Percentiles rank a stretch among this genome's conserved stretches.
Conservation (phyloP, 306 rosid species). For the Fragaria iinumae region DNA sequence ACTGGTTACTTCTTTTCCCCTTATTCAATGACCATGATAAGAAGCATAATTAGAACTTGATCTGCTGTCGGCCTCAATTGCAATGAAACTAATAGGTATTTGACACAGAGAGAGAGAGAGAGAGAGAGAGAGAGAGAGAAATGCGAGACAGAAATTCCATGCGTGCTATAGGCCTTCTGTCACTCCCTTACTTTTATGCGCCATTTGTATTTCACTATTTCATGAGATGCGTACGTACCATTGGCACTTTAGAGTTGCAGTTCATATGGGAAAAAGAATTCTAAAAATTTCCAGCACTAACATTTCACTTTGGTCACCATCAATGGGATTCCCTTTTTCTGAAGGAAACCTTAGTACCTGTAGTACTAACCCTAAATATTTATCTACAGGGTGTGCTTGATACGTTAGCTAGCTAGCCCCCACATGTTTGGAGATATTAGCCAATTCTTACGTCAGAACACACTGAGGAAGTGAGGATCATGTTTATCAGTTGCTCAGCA, state of each 20-base stretch:
- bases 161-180: not conserved
- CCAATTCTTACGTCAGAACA: not conserved
- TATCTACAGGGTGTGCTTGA: not conserved
- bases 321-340: not conserved
- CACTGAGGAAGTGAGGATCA: not conserved
- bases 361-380: not conserved
- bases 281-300: not conserved
- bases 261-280: not conserved
- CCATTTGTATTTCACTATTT: not conserved
- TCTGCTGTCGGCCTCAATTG: not conserved
- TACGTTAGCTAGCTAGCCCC: not conserved
- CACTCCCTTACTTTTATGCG: not conserved
- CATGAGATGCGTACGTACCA: not conserved
- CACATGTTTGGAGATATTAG: not conserved
- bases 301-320: not conserved
- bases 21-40: not conserved
- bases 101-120: not conserved
- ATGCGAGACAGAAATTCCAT: no score
- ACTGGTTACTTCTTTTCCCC: not conserved
- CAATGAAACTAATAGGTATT: not conserved
- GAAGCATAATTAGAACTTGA: not conserved
- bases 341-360: not conserved
- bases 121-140: not conserved
- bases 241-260: not conserved
- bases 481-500: not conserved